Base-by-base conservation (phyloP, 768 basidiomycete genomes). In the Clavulina sp. region DNA sequence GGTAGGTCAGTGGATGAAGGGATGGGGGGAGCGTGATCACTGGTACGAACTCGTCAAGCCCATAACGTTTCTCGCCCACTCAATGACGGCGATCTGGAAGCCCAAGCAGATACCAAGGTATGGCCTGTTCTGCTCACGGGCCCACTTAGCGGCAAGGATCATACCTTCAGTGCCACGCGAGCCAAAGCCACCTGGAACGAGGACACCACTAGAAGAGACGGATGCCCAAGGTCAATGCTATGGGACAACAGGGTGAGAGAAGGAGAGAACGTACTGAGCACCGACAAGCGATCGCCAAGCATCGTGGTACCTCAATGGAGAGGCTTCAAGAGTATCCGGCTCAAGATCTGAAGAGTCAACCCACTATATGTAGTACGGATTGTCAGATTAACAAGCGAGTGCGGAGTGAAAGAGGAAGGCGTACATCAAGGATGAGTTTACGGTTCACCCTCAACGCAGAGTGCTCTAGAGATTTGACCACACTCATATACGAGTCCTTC, bases 401-500 rank as follows among this genome's bases (percentile, higher is more conserved):
- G 26, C 41, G 29, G 9, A 9, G 19, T 2, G 33, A 9, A 52
- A 9, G 2, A 16, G 26, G 13, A 16, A 13, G 18, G 68, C 77
- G 41, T 57, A 85, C 92, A 58, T 87, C 76, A 36, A 97, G 71
- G 49, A 69, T 71, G 34, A 99, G 75, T 62, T 85, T 91, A 52
- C 86, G 70, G 52, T 79, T 84, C 51, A 93, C 84, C 40, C 88
- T 78, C 69, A 97, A 88, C 1, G 92, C 87, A 4, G 92, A 91
- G 65, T 99, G 93, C 66, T 99, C 93, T 32, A 99, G 72, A 21
- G 95, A 78, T 71, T 99, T 99, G 61, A 80, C 81, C 52, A 99
- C 93, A 28, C 85, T 89, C 87, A 96, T 97, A 64, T 99, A 99
- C 26, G 92, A 95, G 65, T 99, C 93, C 66, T 89, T 86, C 44